Conservation (phyloP, 2,329 filamentous ascomycete genomes). For the Podosphaera xanthii region DNA sequence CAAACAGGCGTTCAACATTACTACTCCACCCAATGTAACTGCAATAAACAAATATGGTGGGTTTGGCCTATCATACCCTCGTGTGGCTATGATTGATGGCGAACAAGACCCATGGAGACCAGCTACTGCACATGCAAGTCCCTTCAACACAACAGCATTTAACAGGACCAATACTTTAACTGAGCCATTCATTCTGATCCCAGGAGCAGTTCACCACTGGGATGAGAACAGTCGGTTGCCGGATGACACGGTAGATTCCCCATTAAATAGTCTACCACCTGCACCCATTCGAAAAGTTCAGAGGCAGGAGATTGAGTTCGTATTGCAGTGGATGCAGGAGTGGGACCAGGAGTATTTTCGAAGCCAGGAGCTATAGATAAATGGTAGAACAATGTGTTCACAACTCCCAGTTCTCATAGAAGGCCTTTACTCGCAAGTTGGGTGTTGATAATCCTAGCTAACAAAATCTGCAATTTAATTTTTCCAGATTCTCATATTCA, state of each 20-base stretch:
- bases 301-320: conserved; percentile 33
- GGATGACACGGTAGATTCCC: conserved; percentile 22
- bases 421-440: too few relatives aligned
- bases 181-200: conserved; percentile 53
- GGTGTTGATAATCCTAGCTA: too few relatives aligned
- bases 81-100: conserved; percentile 58
- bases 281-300: conserved; percentile 34
- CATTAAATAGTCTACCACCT: conserved; percentile 28
- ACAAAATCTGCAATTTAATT: too few relatives aligned
- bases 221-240: conserved; percentile 46
- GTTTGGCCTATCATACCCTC: conserved; percentile 44
- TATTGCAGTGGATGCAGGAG: conserved; percentile 42
- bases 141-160: conserved; percentile 22
- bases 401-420: too few relatives aligned
- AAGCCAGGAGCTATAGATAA: too few relatives aligned
- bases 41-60: conserved; percentile 58
- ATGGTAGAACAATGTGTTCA: too few relatives aligned
- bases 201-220: conserved; percentile 62
- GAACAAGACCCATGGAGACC: conserved; percentile 61
- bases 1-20: conserved; percentile 46
- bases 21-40: conserved; percentile 34
- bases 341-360: conserved; percentile 18
- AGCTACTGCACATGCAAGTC: conserved; percentile 44
- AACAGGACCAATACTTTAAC: conserved; percentile 33
- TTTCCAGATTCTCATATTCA: too few relatives aligned